Percentiles rank a stretch among this genome's conserved stretches.
phyloP scores from a whole-genome alignment of 495 filamentous ascomycete genomes.

The Staphylotrichum longicolle region DNA sequence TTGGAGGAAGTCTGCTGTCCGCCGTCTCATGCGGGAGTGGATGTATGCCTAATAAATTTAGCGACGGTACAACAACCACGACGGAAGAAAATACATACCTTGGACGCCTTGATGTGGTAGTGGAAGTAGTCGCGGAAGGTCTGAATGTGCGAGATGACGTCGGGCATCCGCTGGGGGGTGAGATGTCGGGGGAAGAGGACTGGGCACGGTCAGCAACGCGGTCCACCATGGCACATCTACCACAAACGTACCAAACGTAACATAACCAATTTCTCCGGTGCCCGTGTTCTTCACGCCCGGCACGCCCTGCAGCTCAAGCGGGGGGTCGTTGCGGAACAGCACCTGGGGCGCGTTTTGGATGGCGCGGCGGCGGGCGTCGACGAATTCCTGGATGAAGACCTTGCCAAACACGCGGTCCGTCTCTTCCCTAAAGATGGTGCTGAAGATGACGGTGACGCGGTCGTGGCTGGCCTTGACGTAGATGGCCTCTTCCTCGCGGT shows the following conservation, averaged over 20 bases:
- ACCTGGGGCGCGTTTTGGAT: conserved; percentile 99
- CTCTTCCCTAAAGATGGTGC: conserved; percentile 95
- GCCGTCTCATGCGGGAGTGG: conserved; percentile 92
- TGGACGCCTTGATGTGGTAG: conserved; percentile 99
- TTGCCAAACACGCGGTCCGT: conserved; percentile 96
- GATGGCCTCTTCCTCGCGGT: conserved; percentile 98
- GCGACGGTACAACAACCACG: too few species aligned
- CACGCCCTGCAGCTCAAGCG: conserved; percentile 82
- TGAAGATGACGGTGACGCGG: conserved; percentile 97
- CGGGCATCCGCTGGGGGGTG: conserved; percentile 80
- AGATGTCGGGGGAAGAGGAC: conserved; percentile 96
- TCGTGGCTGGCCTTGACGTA: conserved; percentile 98
- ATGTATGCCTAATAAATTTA: conserved; percentile 72
- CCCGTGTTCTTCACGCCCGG: conserved; percentile 74
- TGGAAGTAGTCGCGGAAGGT: conserved; percentile 99
- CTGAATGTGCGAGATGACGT: conserved; percentile 97
- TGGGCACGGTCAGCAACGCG: conserved; percentile 39
- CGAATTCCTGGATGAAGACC: conserved; percentile 92
- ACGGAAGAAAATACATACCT: conserved; percentile 16
- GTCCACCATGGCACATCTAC: neutral
- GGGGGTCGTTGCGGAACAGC: conserved; percentile 92
- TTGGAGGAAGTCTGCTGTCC: conserved; percentile 97
- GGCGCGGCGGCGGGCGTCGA: conserved; percentile 88
- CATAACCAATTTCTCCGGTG: conserved; percentile 84
- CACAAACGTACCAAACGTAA: conserved; percentile 81